A percentile compares a stretch with the other conserved stretches of the same genome.
These are phyloP conservation scores for Ustilago bromivora DNA, from an alignment of 1,284 basidiomycete genomes.

Conservation along the genomic window DNA sequence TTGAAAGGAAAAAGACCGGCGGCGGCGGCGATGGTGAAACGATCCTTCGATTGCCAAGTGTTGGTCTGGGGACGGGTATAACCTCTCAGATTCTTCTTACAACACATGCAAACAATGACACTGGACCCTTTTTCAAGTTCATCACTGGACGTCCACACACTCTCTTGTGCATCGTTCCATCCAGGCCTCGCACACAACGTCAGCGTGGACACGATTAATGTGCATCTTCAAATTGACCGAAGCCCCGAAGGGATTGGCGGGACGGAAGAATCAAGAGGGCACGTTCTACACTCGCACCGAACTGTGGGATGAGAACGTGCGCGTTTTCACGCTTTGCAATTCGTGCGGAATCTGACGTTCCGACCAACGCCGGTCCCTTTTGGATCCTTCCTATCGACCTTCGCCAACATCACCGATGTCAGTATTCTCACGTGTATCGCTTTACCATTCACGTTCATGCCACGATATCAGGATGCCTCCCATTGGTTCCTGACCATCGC, in stretches of 20 bases:
- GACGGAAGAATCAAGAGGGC: not conserved
- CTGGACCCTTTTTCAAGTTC: not conserved
- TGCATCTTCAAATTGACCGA: not conserved
- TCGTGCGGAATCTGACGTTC: slow-evolving; percentile 11
- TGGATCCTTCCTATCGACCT: not conserved
- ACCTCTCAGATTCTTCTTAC: too few species aligned
- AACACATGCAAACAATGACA: too few species aligned
- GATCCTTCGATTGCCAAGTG: too few species aligned
- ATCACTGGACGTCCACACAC: not conserved
- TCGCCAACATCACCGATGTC: slow-evolving; percentile 4
- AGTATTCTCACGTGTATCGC: slow-evolving; percentile 1
- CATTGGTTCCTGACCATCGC: not conserved
- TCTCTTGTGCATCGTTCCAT: not conserved
- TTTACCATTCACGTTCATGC: not conserved
- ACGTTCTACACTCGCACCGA: slow-evolving; percentile 10
- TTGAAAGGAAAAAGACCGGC: too few species aligned
- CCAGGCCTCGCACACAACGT: not conserved
- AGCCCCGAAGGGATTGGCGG: not conserved
- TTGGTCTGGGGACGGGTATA: too few species aligned
- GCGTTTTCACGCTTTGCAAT: slow-evolving; percentile 8
- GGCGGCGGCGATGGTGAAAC: too few species aligned
- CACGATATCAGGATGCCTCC: not conserved
- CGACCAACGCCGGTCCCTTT: slow-evolving; percentile 11
- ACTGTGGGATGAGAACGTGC: slow-evolving; percentile 8
- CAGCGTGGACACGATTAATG: not conserved